Conservation (phyloP, 1,284 basidiomycete species). For the Stereum hirsutum region DNA sequence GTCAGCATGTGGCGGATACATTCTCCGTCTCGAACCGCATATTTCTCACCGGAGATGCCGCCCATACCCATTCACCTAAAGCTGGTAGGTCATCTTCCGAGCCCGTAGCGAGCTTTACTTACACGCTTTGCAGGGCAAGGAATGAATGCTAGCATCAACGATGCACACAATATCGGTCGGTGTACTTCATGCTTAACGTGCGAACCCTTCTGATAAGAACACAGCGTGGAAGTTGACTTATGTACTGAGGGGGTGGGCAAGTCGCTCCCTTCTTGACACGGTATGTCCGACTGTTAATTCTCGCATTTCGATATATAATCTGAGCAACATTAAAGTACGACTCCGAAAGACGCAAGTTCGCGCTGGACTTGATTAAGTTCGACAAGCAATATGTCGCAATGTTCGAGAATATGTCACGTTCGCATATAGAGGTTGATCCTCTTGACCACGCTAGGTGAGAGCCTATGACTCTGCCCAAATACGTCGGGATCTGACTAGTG, state of each 20-base stretch:
- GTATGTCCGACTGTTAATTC: conserved; percentile 26
- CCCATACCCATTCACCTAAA: background rate
- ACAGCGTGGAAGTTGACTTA: conserved; percentile 70
- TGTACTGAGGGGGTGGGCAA: conserved; percentile 65
- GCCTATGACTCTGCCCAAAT: conserved; percentile 11
- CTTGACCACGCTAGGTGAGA: conserved; percentile 54
- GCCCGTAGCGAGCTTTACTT: background rate
- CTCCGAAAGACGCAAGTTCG: conserved; percentile 62
- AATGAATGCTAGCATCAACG: background rate
- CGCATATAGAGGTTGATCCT: conserved; percentile 53
- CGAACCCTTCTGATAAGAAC: background rate
- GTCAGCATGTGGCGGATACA: background rate
- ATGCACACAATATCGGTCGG: background rate
- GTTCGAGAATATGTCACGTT: conserved; percentile 60
- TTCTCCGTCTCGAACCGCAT: background rate
- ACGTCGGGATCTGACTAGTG: no score
- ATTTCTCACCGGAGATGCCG: background rate
- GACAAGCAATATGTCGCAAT: conserved; percentile 68
- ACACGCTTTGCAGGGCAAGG: background rate
- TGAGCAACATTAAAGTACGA: conserved; percentile 43
- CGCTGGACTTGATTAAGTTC: conserved; percentile 73
- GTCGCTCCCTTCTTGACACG: conserved; percentile 58
- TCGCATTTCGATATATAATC: background rate
- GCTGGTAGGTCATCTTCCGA: background rate
- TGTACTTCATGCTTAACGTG: background rate